Conservation (phyloP, 345 rosid species). For the Eucalyptus lansdowneana region DNA sequence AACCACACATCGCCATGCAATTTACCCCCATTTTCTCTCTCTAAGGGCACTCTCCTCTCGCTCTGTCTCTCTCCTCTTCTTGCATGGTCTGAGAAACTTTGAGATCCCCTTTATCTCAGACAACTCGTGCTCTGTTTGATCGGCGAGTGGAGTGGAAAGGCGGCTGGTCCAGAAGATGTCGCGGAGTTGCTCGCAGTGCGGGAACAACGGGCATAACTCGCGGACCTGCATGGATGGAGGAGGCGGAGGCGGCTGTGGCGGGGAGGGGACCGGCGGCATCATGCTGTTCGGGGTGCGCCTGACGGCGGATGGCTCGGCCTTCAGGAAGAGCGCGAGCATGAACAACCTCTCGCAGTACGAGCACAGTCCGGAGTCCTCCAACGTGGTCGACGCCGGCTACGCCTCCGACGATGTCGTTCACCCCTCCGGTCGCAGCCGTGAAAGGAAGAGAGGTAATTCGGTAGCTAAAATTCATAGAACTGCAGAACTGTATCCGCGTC, state of each 20-base stretch:
- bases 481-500: background rate
- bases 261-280: constrained; percentile 27
- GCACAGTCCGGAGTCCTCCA: constrained; percentile 18
- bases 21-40: background rate
- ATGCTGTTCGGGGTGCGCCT: constrained; percentile 88
- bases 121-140: background rate
- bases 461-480: background rate
- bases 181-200: constrained; percentile 58
- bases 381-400: background rate
- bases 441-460: constrained; percentile 74
- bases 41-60: background rate
- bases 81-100: background rate
- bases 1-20: background rate
- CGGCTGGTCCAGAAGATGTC: constrained; percentile 10
- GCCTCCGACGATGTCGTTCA: constrained; percentile 75
- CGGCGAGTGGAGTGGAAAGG: background rate
- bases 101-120: background rate
- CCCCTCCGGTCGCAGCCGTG: constrained; percentile 32
- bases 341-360: constrained; percentile 73
- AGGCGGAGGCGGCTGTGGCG: background rate
- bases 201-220: constrained; percentile 63
- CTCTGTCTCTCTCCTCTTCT: background rate
- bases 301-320: constrained; percentile 71
- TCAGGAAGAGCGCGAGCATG: constrained; percentile 89
- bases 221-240: constrained; percentile 37